Evolutionary conservation across 2,329 filamentous ascomycete species (phyloP).

Genomic region (Colletotrichum theobromicola): DNA sequence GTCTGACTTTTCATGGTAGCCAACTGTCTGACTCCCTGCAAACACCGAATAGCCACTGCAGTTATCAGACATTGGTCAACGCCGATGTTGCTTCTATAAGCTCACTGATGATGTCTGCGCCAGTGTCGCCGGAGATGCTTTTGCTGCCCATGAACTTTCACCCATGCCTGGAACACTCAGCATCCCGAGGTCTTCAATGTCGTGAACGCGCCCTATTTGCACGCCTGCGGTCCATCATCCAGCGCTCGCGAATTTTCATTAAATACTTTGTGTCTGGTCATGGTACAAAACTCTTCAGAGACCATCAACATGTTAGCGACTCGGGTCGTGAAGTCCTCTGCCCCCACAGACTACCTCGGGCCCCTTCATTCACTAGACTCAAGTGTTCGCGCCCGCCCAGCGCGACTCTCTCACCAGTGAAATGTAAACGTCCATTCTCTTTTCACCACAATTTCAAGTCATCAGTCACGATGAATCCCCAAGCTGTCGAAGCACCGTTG

Average conservation of each 20-base stretch:
- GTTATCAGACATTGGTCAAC: too few relatives aligned
- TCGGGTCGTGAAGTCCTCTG: not conserved
- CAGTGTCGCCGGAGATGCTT: not conserved
- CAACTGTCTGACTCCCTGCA: not conserved
- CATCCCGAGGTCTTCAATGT: not conserved
- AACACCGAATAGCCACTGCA: not conserved
- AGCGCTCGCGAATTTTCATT: too few relatives aligned
- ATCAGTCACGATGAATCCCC: constrained; percentile 39
- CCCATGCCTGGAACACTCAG: not conserved
- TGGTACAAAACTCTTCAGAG: not conserved
- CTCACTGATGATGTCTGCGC: too few relatives aligned
- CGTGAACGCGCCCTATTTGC: not conserved
- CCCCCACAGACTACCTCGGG: too few relatives aligned
- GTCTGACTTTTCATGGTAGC: fast-evolving
- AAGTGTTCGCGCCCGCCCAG: not conserved
- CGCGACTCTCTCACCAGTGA: not conserved
- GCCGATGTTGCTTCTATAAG: too few relatives aligned
- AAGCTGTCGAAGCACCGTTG: constrained; percentile 55
- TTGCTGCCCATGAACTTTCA: not conserved
- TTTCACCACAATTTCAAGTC: not conserved
- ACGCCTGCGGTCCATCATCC: not conserved
- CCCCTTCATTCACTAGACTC: not conserved
- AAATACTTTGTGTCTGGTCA: too few relatives aligned
- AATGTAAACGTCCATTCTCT: not conserved
- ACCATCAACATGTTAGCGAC: not conserved